A percentile compares a stretch with the other conserved stretches of the same genome.
Conservation (phyloP, 257 asterid genomes). For the Solanum chmielewskii region DNA sequence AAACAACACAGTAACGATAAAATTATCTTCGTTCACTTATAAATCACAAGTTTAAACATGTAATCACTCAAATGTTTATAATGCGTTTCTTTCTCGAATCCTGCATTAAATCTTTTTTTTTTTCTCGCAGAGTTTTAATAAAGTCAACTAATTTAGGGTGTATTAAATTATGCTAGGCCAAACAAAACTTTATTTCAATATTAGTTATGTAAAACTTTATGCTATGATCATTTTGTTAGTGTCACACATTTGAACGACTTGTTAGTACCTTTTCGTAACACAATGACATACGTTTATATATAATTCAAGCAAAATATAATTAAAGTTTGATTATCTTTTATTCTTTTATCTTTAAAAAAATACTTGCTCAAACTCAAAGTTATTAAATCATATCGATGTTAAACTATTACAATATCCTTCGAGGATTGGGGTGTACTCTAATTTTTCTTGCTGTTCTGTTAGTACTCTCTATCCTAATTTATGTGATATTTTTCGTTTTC, state of each 20-base stretch:
- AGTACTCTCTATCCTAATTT: no score
- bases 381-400: neutral
- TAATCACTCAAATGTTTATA: neutral
- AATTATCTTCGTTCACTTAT: neutral
- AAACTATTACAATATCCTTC: neutral
- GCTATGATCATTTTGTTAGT: neutral
- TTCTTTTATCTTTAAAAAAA: no score
- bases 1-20: neutral
- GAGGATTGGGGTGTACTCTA: neutral
- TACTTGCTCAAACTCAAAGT: neutral
- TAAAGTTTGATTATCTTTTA: no score
- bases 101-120: neutral
- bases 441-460: neutral
- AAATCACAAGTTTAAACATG: accelerated
- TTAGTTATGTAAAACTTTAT: neutral
- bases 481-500: no score
- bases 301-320: no score
- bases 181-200: neutral
- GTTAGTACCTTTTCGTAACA: neutral
- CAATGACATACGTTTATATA: no score
- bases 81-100: neutral
- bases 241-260: neutral
- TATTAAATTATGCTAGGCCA: neutral
- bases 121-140: neutral
- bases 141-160: neutral